Base-by-base conservation (phyloP, 306 rosid genomes). In the Abrus precatorius region DNA sequence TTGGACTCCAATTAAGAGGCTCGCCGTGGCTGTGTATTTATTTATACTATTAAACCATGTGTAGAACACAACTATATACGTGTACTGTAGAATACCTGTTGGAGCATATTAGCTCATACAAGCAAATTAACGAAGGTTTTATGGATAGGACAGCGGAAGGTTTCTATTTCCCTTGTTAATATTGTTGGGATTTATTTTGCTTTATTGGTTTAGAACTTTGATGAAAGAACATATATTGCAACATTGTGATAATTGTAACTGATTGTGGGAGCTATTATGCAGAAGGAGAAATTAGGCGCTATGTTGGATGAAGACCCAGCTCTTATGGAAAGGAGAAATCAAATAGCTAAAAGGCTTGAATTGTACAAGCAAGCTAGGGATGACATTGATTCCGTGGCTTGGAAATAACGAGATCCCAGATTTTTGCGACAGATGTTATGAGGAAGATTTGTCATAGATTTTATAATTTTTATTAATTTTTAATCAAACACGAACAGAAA, bases 271-370 rank as follows among this genome's bases (percentile, higher is more conserved):
- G 64, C 49, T 81, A 34, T 80, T 66, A 32, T 83, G 88, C 97
- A 96, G 99, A 96, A 93, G 89, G 93, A 93, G 84, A 90, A 84
- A 84, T 90, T 96, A 62, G 80, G 99, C 4, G 91, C 96, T 10
- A 96, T 93, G 97, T 83, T 96, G 86, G 98, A 96, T 85, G 99
- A 96, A 80, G 99, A 96, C 85, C 98, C 98, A 29, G 75, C 95
- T 5, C 92, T 96, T 70, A 93, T 92, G 98, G 98, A 96, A 69
- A 93, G 76, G 87, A 92, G 99, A 83, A 48, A 68, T 5, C 82
- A 85, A 80, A 85, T 96, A 56, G 97, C 97, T 8, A 96, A 92
- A 84, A 89, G 99, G 79, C 98, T 96, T 48, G 97, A 96, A 53
- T 87, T 96, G 66, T 96, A 96, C 89, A 92, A 96, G 90, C 97